Evolutionary conservation across 2,329 filamentous ascomycete genomes (phyloP), one percentile per base, ranked within the genome.

Genomic region (Cordyceps cateniannulata): DNA sequence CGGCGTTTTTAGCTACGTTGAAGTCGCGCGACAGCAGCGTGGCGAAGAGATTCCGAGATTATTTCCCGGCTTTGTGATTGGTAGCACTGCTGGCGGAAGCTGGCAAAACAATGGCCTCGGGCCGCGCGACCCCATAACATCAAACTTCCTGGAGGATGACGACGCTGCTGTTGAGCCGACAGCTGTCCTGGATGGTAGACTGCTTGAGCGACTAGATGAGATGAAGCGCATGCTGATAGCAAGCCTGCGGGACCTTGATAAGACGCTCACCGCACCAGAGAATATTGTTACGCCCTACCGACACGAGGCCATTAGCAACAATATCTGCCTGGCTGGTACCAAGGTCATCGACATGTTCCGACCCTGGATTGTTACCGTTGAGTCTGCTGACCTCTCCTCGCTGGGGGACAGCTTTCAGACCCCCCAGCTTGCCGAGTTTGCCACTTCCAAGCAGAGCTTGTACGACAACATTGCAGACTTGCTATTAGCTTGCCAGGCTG

Each of bases 401-500:
- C 77, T 98, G 3, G 88, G 87, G 45, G 88, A 88, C 62, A 87
- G 83, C 62, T 88, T 93, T 66, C 90, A 93, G 71, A 93, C 89
- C 48, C 91, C 92, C 0, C 90, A 96, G 67, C 77, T 98, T 35
- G 83, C 86, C 52, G 95, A 98, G 67, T 97, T 97, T 72, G 88
- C 87, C 69, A 84, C 87, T 35, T 91, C 96, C 72, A 98, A 98
- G 75, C 95, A 99, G 73, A 90, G 89, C 67, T 80, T 96, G 20
- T 98, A 98, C 73, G 95, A 98, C 73, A 89, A 92, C 62, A 89
- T 96, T 60, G 93, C 92, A 9, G 95, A 98, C 71, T 82, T 99
- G 29, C 77, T 98, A 4, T 77, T 96, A 54, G 86, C 88, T 62
- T 97, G 93, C 69, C 95, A 99, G 74, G 86, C 90, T 25, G 89